phyloP scores from a whole-genome alignment of 352 stramenopile species.

The Globisporangium uncinulatum region DNA sequence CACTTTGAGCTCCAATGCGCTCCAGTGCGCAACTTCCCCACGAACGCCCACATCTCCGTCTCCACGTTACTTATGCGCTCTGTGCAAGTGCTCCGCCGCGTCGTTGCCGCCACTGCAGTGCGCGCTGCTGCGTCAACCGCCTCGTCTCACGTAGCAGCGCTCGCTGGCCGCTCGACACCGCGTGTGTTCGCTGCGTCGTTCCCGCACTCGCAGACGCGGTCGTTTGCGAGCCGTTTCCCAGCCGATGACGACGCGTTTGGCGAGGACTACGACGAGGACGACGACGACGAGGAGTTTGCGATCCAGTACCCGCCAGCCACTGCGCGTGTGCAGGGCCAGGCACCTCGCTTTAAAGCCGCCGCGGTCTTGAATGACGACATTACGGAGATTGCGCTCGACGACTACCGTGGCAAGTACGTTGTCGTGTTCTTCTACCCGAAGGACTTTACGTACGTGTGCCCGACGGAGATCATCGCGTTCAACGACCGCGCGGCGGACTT shows the following conservation, averaged over 20 bases:
- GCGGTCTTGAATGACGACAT: constrained; percentile 82
- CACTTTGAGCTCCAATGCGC: not conserved
- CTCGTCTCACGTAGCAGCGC: not conserved
- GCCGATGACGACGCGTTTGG: constrained; percentile 12
- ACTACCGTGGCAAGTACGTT: constrained; percentile 89
- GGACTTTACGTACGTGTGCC: constrained; percentile 91
- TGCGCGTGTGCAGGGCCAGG: constrained; percentile 52
- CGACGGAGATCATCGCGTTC: constrained; percentile 90
- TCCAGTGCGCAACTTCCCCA: not conserved
- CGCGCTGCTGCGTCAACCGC: not conserved
- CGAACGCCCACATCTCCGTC: not conserved
- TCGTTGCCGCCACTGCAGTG: constrained; percentile 7
- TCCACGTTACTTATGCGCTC: constrained; percentile 9
- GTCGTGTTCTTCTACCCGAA: constrained; percentile 92
- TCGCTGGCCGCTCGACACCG: constrained; percentile 4
- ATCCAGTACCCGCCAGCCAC: constrained; percentile 70
- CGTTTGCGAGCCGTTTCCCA: constrained; percentile 33
- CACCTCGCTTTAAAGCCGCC: constrained; percentile 71
- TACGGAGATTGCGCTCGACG: constrained; percentile 68
- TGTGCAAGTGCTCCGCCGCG: constrained; percentile 14
- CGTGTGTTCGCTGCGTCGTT: not conserved
- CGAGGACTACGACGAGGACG: constrained; percentile 55
- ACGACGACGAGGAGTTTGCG: constrained; percentile 65
- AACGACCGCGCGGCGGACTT: constrained; percentile 81
- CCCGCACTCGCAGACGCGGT: constrained; percentile 18